Percentiles rank a stretch among this genome's conserved stretches.
Conservation (phyloP, 2,329 filamentous ascomycete genomes). For the Eurotiales sp. region DNA sequence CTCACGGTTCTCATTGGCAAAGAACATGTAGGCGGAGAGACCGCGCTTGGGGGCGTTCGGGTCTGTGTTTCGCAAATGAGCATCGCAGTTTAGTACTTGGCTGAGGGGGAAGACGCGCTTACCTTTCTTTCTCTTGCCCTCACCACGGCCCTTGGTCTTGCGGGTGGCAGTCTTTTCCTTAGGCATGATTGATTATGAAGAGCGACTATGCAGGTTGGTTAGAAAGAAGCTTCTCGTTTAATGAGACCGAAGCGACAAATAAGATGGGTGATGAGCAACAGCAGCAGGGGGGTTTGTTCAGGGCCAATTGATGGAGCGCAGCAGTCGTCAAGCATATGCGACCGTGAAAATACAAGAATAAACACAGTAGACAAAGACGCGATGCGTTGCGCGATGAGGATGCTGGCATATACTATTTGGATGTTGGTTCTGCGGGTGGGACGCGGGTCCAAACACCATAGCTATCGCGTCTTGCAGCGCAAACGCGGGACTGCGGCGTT, state of each 20-base stretch:
- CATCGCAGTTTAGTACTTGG: not conserved
- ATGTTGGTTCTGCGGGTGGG: conserved; percentile 8
- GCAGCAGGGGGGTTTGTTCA: not conserved
- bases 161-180: conserved; percentile 61
- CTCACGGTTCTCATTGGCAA: conserved; percentile 98
- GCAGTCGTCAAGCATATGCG: conserved; percentile 5
- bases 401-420: not conserved
- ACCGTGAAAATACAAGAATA: conserved; percentile 10
- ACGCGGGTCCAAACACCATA: conserved; percentile 16
- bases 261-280: not conserved
- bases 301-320: not conserved
- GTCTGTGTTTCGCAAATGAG: conserved; percentile 51
- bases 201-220: too few relatives aligned
- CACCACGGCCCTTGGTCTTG: conserved; percentile 57
- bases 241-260: not conserved
- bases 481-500: not conserved
- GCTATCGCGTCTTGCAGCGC: conserved; percentile 12
- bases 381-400: not conserved
- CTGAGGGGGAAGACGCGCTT: conserved; percentile 23
- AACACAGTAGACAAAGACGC: conserved; percentile 4
- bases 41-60: conserved; percentile 98
- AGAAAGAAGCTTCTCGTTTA: too few relatives aligned
- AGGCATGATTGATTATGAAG: conserved; percentile 53
- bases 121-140: conserved; percentile 73
- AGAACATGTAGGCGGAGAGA: conserved; percentile 99